Conservation (phyloP, 2,329 filamentous ascomycete genomes). For the Verticillium nubilum region DNA sequence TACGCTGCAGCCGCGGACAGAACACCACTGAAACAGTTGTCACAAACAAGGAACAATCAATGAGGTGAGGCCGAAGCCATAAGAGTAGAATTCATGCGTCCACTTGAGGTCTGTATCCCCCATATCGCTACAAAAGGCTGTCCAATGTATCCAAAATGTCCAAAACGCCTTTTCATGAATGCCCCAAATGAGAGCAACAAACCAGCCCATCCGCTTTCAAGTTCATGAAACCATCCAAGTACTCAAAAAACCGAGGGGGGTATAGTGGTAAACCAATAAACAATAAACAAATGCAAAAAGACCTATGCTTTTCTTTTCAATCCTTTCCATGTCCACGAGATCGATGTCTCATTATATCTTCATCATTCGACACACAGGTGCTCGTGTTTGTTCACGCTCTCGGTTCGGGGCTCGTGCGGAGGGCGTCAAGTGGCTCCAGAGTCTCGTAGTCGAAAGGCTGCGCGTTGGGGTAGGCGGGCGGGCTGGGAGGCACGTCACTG, state of each 20-base stretch:
- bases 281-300: not conserved
- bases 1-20: no score
- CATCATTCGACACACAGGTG: not conserved
- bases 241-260: slow-evolving; percentile 2
- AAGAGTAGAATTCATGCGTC: not conserved
- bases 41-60: not conserved
- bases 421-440: slow-evolving; percentile 28
- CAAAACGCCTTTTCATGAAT: not conserved
- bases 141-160: not conserved
- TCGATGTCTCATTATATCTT: slow-evolving; percentile 6
- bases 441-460: slow-evolving; percentile 32
- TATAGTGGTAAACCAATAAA: slow-evolving; percentile 8
- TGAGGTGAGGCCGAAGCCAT: not conserved
- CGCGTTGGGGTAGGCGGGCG: slow-evolving; percentile 58
- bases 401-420: not conserved
- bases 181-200: not conserved
- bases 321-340: not conserved
- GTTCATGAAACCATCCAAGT: not conserved
- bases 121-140: not conserved
- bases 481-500: slow-evolving; percentile 83
- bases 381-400: not conserved
- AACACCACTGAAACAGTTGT: no score
- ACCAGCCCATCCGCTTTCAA: not conserved
- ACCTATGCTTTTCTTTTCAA: not conserved
- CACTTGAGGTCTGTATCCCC: not conserved